Evolutionary conservation across 2,329 filamentous ascomycete species (phyloP), one percentile per base, ranked within the genome.

Genomic region (Proliferodiscus dingleyae): DNA sequence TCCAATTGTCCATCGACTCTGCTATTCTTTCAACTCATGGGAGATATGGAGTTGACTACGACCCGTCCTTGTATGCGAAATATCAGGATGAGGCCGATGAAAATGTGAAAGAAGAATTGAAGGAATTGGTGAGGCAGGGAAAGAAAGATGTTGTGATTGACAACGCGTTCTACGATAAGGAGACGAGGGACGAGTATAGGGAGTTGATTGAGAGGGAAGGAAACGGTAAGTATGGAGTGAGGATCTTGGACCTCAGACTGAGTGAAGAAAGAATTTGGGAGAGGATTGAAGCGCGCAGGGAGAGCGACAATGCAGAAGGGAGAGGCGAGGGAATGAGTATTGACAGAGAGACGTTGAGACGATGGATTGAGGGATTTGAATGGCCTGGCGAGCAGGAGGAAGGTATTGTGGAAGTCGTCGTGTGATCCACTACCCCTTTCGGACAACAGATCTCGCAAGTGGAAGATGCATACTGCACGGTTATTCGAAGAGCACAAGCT

Each of bases 161-260:
- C 7, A 30, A 13, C 10, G 28, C 28, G 28, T 13, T 30, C 28
- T 30, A 3, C 10, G 7, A n/a, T 5, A 4, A n/a, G 4, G 28
- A 30, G 15, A 4, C 11, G 3, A 13, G 28, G 15, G 28, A 71
- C 56, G 46, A 62, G 24, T 80, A 79, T 52, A 66, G 11, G 61
- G 36, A 30, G 41, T 43, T 41, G 23, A 23, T 21, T 4, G 10
- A 5, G 42, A 43, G 9, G 42, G 49, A 5, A 11, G 37, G 11
- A 19, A 30, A n/a, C n/a, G 9, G 22, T 11, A 16, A n/a, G 8
- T 16, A n/a, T 5, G 11, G 15, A 21, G 29, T 29, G 16, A 11
- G 11, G 1, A 10, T 29, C 5, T 29, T 29, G n/a, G 4, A 11
- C 9, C 26, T 8, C 8, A 28, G 34, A 23, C 3, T 26, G 13